Evolutionary conservation across 2,329 filamentous ascomycete genomes (phyloP), one percentile per base, ranked within the genome.

Genomic region (Fusarium fracticaudum): DNA sequence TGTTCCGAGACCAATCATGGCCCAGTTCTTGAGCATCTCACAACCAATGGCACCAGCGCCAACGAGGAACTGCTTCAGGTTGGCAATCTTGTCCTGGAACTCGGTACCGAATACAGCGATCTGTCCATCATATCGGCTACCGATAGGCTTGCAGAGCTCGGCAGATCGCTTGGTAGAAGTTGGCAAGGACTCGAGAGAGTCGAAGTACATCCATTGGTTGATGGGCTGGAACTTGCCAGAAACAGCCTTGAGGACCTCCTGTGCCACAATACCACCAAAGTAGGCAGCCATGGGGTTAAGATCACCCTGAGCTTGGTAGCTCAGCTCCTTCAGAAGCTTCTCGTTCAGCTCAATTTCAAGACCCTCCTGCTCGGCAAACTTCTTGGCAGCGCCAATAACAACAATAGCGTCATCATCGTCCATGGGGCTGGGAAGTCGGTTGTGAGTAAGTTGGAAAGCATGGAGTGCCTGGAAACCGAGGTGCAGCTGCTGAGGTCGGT

Each of bases 1-100:
- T 51, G 93, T 94, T 50, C 93, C 96, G 37, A 99, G 87, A 76
- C 96, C 96, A 82, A 98, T 97, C 95, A 99, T 97, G 41, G 97
- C 96, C 95, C 96, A 99, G 84, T 98, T 98, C 90, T 99, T 99
- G 76, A 99, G 86, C 93, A 98, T 99, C 81, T 99, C 96, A 80
- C 96, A 99, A 51, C 96, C 96, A 82, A 99, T 99, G 73, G 97
- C 96, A 78, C 96, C 96, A 53, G 96, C 94, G 76, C 96, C 96
- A 66, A 99, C 96, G 63, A 99, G 88, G 86, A 99, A 99, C 79
- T 98, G 91, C 79, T 92, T 96, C 71, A 96, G 84, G 79, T 98
- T 97, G 69, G 92, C 90, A 76, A 99, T 89, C 87, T 98, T 98
- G 59, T 98, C 93, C 83, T 99, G 96, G 83, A 92, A 99, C 73